phyloP scores from a whole-genome alignment of 2,329 filamentous ascomycete species.

The Pseudogymnoascus pannorum region DNA sequence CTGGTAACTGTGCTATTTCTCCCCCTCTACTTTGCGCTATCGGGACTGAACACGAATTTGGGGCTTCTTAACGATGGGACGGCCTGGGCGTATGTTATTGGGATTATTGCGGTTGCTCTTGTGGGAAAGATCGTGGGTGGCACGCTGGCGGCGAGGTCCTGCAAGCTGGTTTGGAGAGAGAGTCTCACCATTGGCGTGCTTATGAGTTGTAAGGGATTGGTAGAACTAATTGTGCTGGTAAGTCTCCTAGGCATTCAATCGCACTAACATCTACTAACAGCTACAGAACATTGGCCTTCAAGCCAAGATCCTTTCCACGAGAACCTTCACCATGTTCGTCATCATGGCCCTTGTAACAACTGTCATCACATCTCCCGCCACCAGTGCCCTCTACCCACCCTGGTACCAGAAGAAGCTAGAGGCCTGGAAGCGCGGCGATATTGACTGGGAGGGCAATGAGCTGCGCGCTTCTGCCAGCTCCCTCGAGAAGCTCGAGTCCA shows the following conservation, averaged over 20 bases:
- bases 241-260: slow-evolving; percentile 26
- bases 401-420: slow-evolving; percentile 69
- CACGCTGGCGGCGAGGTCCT: slow-evolving; percentile 66
- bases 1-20: slow-evolving; percentile 75
- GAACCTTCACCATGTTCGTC: slow-evolving; percentile 89
- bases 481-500: slow-evolving; percentile 42
- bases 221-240: slow-evolving; percentile 90
- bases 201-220: slow-evolving; percentile 96
- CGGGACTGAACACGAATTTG: slow-evolving; percentile 80
- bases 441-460: slow-evolving; percentile 71
- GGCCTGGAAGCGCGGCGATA: slow-evolving; percentile 74
- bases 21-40: slow-evolving; percentile 88
- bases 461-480: slow-evolving; percentile 31
- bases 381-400: slow-evolving; percentile 64
- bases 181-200: slow-evolving; percentile 79
- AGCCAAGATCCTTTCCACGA: slow-evolving; percentile 69
- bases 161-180: slow-evolving; percentile 82
- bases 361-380: slow-evolving; percentile 73
- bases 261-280: slow-evolving; percentile 12
- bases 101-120: slow-evolving; percentile 74
- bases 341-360: slow-evolving; percentile 89
- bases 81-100: slow-evolving; percentile 86
- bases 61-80: slow-evolving; percentile 74
- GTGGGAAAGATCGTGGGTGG: slow-evolving; percentile 78
- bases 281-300: slow-evolving; percentile 69